Base-by-base conservation (phyloP, 192 early-diverging fungal genomes). In the Coemansia sp. region DNA sequence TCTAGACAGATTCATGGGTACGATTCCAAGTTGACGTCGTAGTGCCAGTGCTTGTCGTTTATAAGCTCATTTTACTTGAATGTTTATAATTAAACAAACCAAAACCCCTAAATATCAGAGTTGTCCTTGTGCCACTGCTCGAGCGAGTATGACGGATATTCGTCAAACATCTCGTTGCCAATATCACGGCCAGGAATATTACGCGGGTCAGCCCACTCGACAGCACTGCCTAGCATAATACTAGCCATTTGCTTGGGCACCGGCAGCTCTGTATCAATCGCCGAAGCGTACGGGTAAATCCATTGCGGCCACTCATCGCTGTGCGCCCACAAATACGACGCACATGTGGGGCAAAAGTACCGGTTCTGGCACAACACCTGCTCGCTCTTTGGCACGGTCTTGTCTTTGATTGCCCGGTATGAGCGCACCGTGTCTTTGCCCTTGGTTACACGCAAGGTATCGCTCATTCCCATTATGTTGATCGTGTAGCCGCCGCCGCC, bases 41-140 rank as follows among this genome's bases (percentile, higher is more conserved):
- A n/a, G n/a, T n/a, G n/a, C n/a, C n/a, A n/a, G n/a, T n/a, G n/a
- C n/a, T n/a, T n/a, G n/a, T n/a, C n/a, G n/a, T n/a, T n/a, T n/a
- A n/a, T n/a, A n/a, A n/a, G n/a, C 68, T 75, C 44, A 42, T 54
- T 20, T 31, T 31, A 31, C 28, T 31, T 31, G 23, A 7, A 31
- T 31, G 28, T 31, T 31, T 31, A 31, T 31, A 31, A 5, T 7
- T 31, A 7, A 31, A 31, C 28, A 31, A 26, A 26, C 28, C 4
- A 31, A 31, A 31, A 31, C 6, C 28, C 6, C 31, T 34, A 34
- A 62, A 71, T 49, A 72, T 34, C 4, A 2, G 64, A 66, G 36
- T 83, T 60, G 11, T 75, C 49, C 51, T 82, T 80, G 66, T 88
- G 87, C 87, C 87, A 88, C 20, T 83, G 61, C 49, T 83, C 79